A percentile compares a stretch with the other conserved stretches of the same genome.
Conservation (phyloP, 179 eudicot genomes). For the Heliamphora pulchella region DNA sequence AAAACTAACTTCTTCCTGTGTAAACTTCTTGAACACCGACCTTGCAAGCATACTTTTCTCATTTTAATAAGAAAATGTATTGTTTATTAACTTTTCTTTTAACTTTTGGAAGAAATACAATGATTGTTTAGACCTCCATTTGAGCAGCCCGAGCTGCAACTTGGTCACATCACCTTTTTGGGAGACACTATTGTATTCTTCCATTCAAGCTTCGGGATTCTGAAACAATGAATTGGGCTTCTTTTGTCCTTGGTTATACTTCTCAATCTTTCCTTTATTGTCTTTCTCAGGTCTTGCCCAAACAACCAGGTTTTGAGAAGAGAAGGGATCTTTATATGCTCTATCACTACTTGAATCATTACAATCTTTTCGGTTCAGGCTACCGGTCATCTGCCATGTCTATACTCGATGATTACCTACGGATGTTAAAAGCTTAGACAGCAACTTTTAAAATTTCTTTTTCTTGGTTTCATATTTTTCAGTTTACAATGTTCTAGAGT, state of each 20-base stretch:
- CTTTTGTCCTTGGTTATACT: neutral
- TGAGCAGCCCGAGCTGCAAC: slow-evolving; percentile 4
- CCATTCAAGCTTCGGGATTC: neutral
- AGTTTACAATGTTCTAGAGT: neutral
- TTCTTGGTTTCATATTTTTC: neutral
- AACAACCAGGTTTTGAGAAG: slow-evolving; percentile 83
- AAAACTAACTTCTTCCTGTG: neutral
- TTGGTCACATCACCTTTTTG: neutral
- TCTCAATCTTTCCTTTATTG: slow-evolving; percentile 6
- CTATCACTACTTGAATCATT: slow-evolving; percentile 94
- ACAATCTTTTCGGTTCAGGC: slow-evolving; percentile 89
- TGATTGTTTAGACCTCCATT: neutral
- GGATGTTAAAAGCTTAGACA: slow-evolving; percentile 49
- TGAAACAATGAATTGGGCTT: neutral
- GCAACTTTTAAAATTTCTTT: neutral
- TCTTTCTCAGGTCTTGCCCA: slow-evolving; percentile 75
- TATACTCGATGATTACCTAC: slow-evolving; percentile 73
- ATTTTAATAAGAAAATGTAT: too few relatives aligned
- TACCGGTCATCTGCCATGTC: slow-evolving; percentile 88
- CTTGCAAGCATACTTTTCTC: too few relatives aligned
- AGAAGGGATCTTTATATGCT: slow-evolving; percentile 78
- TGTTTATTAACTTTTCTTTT: too few relatives aligned
- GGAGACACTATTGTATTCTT: neutral
- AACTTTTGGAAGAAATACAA: too few relatives aligned
- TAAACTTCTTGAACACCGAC: neutral